Percentiles rank a stretch among this genome's conserved stretches.
Conservation (phyloP, 257 asterid genomes). For the Pogostemon cablin region DNA sequence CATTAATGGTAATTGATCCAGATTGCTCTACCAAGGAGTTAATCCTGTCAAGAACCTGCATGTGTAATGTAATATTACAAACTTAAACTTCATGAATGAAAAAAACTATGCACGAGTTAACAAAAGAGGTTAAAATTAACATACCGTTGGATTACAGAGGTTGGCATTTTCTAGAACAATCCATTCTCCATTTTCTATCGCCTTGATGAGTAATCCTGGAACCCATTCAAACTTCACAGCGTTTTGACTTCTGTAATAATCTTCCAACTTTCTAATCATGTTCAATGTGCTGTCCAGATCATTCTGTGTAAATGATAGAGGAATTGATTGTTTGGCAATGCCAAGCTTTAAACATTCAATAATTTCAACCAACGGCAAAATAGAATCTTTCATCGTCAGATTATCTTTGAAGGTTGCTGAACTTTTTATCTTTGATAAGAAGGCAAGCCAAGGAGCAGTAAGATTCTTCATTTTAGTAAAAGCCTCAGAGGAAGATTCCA, state of each 20-base stretch:
- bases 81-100: slow-evolving; percentile 22
- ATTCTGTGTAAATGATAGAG: slow-evolving; percentile 65
- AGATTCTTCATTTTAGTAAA: slow-evolving; percentile 55
- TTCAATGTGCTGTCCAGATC: slow-evolving; percentile 61
- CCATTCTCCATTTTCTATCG: slow-evolving; percentile 99
- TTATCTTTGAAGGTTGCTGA: slow-evolving; percentile 45
- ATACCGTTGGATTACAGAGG: slow-evolving; percentile 98
- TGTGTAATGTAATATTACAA: slow-evolving; percentile 18
- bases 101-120: slow-evolving; percentile 2
- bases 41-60: slow-evolving; percentile 96
- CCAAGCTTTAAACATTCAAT: slow-evolving; percentile 61
- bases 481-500: slow-evolving; percentile 51
- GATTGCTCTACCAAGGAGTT: slow-evolving; percentile 98
- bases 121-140: slow-evolving; percentile 34
- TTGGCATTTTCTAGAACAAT: slow-evolving; percentile 94
- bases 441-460: slow-evolving; percentile 65
- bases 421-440: slow-evolving; percentile 50
- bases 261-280: slow-evolving; percentile 55
- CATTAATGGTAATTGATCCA: slow-evolving; percentile 91
- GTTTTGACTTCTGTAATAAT: slow-evolving; percentile 42
- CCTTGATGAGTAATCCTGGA: slow-evolving; percentile 83
- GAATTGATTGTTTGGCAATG: slow-evolving; percentile 35
- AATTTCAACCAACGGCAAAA: slow-evolving; percentile 55
- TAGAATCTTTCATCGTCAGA: slow-evolving; percentile 52
- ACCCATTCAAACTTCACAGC: slow-evolving; percentile 95